phyloP scores from a whole-genome alignment of 2,329 filamentous ascomycete species.

The Westerdykella aurantiaca region DNA sequence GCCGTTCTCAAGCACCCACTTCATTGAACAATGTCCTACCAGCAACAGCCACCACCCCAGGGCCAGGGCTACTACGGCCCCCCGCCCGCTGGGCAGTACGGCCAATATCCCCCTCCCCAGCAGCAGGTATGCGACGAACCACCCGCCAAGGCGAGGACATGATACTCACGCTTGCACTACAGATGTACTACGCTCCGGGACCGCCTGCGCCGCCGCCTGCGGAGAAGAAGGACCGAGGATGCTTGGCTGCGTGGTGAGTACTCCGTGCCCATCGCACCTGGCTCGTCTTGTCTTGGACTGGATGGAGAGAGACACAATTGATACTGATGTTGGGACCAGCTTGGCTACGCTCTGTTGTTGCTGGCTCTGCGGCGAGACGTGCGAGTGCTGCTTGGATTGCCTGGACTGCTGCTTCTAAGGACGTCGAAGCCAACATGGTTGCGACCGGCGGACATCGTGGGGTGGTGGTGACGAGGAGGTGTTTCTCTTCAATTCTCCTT shows the following conservation, averaged over 20 bases:
- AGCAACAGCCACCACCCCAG: conserved; percentile 1
- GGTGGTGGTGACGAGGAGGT: no score
- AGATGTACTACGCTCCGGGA: conserved; percentile 32
- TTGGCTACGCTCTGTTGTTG: conserved; percentile 34
- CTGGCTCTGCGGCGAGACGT: conserved; percentile 33
- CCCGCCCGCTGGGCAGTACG: conserved; percentile 20
- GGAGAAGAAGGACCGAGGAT: conserved; percentile 30
- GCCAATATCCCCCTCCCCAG: conserved; percentile 25
- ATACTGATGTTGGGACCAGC: conserved; percentile 7
- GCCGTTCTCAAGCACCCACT: no score
- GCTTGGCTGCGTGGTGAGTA: conserved; percentile 29
- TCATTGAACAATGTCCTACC: no score
- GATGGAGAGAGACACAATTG: neutral
- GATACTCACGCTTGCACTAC: neutral
- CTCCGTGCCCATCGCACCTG: neutral
- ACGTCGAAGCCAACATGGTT: neutral
- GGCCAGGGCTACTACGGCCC: conserved; percentile 14
- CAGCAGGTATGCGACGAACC: conserved; percentile 17
- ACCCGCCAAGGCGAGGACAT: no score
- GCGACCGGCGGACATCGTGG: no score
- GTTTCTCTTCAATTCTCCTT: no score
- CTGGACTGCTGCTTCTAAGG: conserved; percentile 26
- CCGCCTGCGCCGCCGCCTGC: conserved; percentile 20
- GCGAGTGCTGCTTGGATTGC: conserved; percentile 23
- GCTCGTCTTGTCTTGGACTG: neutral